Base-by-base conservation (phyloP, 78 protist genomes). In the Pigoraptor vietnamica region DNA sequence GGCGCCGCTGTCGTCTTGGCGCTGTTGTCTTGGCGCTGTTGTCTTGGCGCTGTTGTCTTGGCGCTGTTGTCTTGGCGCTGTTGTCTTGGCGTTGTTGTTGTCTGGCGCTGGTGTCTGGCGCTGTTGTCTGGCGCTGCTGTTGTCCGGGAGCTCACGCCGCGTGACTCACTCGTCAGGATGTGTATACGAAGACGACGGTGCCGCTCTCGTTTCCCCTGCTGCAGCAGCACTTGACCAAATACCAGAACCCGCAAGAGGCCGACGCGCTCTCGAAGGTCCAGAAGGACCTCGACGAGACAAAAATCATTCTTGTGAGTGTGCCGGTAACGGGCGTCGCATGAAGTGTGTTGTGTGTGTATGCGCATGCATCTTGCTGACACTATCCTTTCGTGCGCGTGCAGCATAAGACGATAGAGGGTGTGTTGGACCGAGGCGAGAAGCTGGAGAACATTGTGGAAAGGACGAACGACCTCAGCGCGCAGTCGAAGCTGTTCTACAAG, bases 201-300 rank as follows among this genome's bases (percentile, higher is more conserved):
- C 24, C 84, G 36, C 14, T 29, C 36, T 29, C 87, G 33, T 83
- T 83, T 34, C 87, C 87, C 24, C 37, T 24, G 25, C 2, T 83
- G 21, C 35, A 32, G 39, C 23, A 29, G 34, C 6, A 24, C 21
- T 37, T 83, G 39, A 35, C 6, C 35, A 88, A 86, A 56, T 94
- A 90, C 84, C 95, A 94, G 67, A 32, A 94, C 86, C 95, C 95
- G 29, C 33, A 9, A 14, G 37, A 92, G 88, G 94, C 95, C 2
- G 93, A 92, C 90, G 10, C 91, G n/a, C 2, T 94, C 25, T 1
- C 33, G n/a, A 35, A 40, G 37, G 90, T 94, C 32, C 90, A 92
- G 90, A 39, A 32, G 37, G 94, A 92, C n/a, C 81, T 94, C 24
- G 95, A 94, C 79, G 95, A 94, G 86, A 92, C 93, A 23, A 93